Evolutionary conservation across 768 basidiomycete species (phyloP), one percentile per base, ranked within the genome.

Genomic region (Lactarius vividus): DNA sequence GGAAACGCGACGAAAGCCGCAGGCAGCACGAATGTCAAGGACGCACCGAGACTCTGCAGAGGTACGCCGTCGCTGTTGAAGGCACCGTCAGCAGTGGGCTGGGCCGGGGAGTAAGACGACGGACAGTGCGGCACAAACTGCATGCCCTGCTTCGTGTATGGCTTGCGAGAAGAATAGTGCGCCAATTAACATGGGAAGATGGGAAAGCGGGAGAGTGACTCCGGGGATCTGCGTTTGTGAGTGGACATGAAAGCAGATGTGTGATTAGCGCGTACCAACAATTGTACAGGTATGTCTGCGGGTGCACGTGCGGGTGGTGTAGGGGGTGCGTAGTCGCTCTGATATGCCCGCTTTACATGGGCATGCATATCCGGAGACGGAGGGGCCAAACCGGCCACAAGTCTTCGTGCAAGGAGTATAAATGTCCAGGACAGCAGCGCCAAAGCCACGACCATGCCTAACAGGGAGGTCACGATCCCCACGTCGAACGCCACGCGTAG

Each of bases 81-180:
- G 55, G 53, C 33, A n/a, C 35, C 44, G 53, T 64, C 28, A 33
- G 64, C 28, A 23, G 52, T 44, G 35, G 26, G 1, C 31, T 28
- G 46, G 15, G 6, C n/a, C 31, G 33, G 59, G 13, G 23, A 10
- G 26, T 44, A 16, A 52, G 13, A 60, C 33, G 26, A 76, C 89
- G 72, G 75, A 93, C 90, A 88, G 72, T 23, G 91, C 88, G 15
- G 88, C 93, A 10, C 86, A 79, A 53, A 94, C 72, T 15, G 88
- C 89, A 74, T 96, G 93, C 7, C 93, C 93, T 0, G 83, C 74
- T 76, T 96, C 93, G 69, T 95, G 93, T 23, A 90, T 73, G n/a
- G 87, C 70, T 74, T 94, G 92, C 61, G 83, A 82, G 10, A 84
- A 28, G 55, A 87, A 79, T 18, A 94, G 79, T 0, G 88, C 82